These are phyloP conservation scores for Stemphylium vesicarium DNA, from an alignment of 2,329 filamentous ascomycete species.

Conservation along the genomic window DNA sequence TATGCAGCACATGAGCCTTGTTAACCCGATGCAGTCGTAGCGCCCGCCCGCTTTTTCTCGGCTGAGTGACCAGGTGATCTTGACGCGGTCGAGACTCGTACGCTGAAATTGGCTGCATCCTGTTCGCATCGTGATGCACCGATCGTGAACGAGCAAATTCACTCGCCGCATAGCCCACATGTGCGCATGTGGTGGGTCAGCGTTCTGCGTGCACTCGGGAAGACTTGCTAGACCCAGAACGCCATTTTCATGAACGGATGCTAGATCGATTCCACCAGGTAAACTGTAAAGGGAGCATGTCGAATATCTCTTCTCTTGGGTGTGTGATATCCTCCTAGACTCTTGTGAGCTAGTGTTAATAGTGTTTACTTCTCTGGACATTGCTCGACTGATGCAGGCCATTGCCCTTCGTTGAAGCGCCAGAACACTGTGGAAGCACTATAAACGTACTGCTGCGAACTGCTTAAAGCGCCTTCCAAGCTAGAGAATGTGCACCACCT, in stretches of 20 bases:
- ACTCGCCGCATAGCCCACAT: not conserved
- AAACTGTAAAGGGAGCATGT: not conserved
- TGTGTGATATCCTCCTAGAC: no score
- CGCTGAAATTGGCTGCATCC: not conserved
- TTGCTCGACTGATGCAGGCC: no score
- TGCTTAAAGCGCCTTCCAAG: no score
- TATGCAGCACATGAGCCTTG: constrained; percentile 24
- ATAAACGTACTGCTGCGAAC: no score
- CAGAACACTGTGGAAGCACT: no score
- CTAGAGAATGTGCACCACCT: no score
- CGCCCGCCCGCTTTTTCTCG: constrained; percentile 17
- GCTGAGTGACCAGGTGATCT: constrained; percentile 23
- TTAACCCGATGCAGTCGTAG: constrained; percentile 17
- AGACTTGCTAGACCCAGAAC: not conserved
- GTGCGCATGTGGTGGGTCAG: not conserved
- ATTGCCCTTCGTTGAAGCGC: no score
- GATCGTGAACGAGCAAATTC: not conserved
- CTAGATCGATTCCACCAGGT: not conserved
- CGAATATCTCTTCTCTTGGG: no score
- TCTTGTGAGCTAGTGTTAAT: no score
- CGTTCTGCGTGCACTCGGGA: not conserved
- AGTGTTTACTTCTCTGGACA: no score
- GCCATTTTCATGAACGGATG: not conserved
- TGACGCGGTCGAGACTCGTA: constrained; percentile 24
- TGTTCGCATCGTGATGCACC: constrained; percentile 1